Conservation (phyloP, 2,329 filamentous ascomycete genomes). For the Penicillium sp. region DNA sequence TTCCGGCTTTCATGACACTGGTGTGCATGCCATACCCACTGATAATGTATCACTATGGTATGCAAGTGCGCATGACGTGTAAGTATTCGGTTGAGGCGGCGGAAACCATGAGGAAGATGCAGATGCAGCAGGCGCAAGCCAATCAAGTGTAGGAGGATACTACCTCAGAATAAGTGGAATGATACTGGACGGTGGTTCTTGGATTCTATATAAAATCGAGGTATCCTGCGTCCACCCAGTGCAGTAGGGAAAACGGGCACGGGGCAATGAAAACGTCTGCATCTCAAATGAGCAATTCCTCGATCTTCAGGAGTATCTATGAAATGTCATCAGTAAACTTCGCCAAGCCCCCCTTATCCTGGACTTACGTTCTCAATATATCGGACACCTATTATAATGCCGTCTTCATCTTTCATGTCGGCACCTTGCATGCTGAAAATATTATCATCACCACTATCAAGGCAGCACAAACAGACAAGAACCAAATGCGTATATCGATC, state of each 20-base stretch:
- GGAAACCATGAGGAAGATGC: not conserved
- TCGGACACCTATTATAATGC: not conserved
- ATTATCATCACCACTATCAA: not conserved
- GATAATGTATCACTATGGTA: not conserved
- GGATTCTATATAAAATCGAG: too few relatives aligned
- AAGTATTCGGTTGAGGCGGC: conserved; percentile 3
- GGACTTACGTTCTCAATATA: not conserved
- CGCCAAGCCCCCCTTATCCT: too few relatives aligned
- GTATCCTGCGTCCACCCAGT: too few relatives aligned
- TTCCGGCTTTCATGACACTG: conserved; percentile 2
- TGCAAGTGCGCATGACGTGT: not conserved
- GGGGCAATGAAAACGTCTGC: too few relatives aligned
- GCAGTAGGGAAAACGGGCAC: too few relatives aligned
- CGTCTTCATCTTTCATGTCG: not conserved
- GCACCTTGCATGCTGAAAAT: not conserved
- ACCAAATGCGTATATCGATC: not conserved
- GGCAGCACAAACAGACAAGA: not conserved
- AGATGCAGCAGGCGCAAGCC: too few relatives aligned
- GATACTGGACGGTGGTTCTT: too few relatives aligned
- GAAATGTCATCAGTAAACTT: too few relatives aligned
- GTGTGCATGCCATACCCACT: conserved; percentile 1
- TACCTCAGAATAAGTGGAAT: too few relatives aligned
- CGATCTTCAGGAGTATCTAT: too few relatives aligned
- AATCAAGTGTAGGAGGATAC: too few relatives aligned
- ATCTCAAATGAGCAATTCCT: too few relatives aligned